Evolutionary conservation across 2,329 filamentous ascomycete genomes (phyloP), one percentile per base, ranked within the genome.

Genomic region (Diplodia mutila): DNA sequence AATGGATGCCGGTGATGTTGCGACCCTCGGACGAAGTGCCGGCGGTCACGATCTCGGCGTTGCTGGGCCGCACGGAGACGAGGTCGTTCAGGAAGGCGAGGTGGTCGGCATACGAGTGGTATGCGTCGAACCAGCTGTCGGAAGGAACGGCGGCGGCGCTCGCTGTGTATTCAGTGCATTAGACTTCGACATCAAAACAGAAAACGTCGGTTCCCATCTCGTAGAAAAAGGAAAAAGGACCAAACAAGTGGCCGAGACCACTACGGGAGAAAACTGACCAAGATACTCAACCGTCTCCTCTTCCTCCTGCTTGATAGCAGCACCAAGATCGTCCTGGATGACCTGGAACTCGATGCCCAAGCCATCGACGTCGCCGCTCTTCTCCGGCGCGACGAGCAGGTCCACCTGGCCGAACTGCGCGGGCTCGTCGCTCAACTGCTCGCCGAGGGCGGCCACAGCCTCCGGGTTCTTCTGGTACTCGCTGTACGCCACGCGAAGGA

Each of bases 51-150:
- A 79, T 74, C 67, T 77, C 76, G 0, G 77, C 77, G 46, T 77
- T 73, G 53, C 69, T 66, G 6, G 76, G 73, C 65, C 72, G 77
- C 2, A 75, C 71, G n/a, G 68, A 74, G 64, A 77, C 75, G 3
- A 79, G 70, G 52, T 78, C 76, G 7, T 68, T 67, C 27, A 79
- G 69, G 70, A 78, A 79, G 9, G 73, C 71, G 23, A 77, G 49
- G 39, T 78, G 76, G 55, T 78, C 75, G 54, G 75, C 73, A 49
- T 77, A 78, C 3, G 76, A 61, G 48, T 79, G 77, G 67, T 79
- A 79, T 12, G 76, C 73, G 3, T 74, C 77, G 67, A 79, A 79
- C 75, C 76, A 79, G 8, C 72, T 71, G 69, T 76, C 76, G 42
- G 71, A 73, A 7, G 76, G 76, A 0, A 77, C 75, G n/a, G 42